phyloP scores from a whole-genome alignment of 2,329 filamentous ascomycete species.

The Botrytis pseudocinerea region DNA sequence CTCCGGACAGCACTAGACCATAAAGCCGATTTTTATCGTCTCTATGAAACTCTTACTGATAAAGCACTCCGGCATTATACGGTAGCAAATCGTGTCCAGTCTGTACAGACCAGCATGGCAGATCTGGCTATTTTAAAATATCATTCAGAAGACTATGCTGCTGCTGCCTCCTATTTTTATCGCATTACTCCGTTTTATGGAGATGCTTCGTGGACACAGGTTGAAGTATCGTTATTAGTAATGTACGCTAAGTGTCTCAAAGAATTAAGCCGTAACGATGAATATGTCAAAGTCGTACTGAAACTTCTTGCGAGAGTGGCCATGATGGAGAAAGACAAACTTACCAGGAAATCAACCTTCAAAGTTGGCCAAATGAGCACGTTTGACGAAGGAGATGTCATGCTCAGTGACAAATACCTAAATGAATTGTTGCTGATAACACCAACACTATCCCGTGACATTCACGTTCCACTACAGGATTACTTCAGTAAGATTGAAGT shows the following conservation, averaged over 20 bases:
- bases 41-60: constrained; percentile 78
- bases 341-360: constrained; percentile 43
- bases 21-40: constrained; percentile 62
- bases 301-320: constrained; percentile 71
- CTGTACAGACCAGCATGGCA: constrained; percentile 73
- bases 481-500: constrained; percentile 74
- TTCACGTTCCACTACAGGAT: constrained; percentile 66
- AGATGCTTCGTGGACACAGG: constrained; percentile 71
- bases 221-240: constrained; percentile 81
- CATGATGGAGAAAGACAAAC: constrained; percentile 52
- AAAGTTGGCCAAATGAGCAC: constrained; percentile 24
- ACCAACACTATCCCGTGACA: constrained; percentile 54
- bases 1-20: constrained; percentile 63
- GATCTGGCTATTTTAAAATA: constrained; percentile 87
- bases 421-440: constrained; percentile 38
- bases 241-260: constrained; percentile 84
- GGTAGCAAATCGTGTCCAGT: constrained; percentile 74
- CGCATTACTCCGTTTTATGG: constrained; percentile 78
- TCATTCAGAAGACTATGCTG: constrained; percentile 68
- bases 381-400: constrained; percentile 27
- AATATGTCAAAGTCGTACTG: constrained; percentile 75
- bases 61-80: constrained; percentile 80
- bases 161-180: constrained; percentile 76
- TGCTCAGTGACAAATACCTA: constrained; percentile 38
- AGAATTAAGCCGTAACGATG: constrained; percentile 71